Evolutionary conservation across 306 rosid genomes (phyloP), one percentile per base, ranked within the genome.

Genomic region (Cicer pinnatifidum): DNA sequence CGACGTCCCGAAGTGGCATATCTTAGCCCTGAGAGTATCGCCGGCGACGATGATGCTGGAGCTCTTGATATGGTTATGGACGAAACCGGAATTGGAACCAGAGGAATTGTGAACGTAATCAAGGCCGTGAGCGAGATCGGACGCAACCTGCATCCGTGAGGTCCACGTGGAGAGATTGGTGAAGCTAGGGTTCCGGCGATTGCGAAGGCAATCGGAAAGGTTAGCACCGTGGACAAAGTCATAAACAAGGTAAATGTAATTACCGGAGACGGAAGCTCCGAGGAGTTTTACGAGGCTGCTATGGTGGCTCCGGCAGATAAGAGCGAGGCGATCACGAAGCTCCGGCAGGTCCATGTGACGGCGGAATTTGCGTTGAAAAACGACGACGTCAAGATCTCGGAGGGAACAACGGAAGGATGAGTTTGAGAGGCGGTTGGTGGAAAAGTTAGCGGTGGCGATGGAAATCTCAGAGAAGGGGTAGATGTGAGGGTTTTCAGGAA

Each of bases 61-160:
- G 73, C 85, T 85, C 63, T 85, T 94, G 75, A 94, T 88, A 76
- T 86, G 98, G 63, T 94, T 94, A 66, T 94, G 98, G 9, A 88
- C 84, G 82, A 86, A 88, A 57, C 73, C 71, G 6, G 86, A 85
- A 68, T 72, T 70, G 0, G 85, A 64, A 2, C 97, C 95, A 0
- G 95, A 84, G 80, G 83, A 87, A 71, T 87, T 91, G 84, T 94
- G 98, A 54, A 91, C 57, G 81, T 91, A 94, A 73, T 94, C 98
- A 39, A 94, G 92, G 20, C 96, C 97, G 80, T 94, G 96, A 0
- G 97, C 95, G 16, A 94, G 79, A 81, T 89, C 97, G 71, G 96
- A 76, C 6, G 98, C 98, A 77, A 91, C 67, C 54, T 79, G 90
- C 89, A 94, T 87, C 65, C 97, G 76, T 3, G 88, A 86, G n/a